Conservation (phyloP, 2,329 filamentous ascomycete genomes). For the Plenodomus biglobosus region DNA sequence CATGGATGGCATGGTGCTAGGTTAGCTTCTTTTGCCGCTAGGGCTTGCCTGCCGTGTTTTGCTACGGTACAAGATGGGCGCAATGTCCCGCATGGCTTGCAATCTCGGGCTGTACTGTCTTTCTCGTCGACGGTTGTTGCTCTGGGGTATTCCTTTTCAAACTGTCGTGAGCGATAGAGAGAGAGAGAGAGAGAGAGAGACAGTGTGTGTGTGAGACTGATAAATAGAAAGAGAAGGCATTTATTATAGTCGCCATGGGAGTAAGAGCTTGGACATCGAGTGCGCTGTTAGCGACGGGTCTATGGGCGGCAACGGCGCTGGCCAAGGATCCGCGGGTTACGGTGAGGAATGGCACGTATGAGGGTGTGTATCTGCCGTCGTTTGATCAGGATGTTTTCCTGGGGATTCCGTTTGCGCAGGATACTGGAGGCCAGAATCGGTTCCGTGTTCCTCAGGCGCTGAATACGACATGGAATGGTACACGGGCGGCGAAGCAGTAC, state of each 20-base stretch:
- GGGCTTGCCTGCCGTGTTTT: no score
- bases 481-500: constrained; percentile 46
- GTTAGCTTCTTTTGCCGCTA: no score
- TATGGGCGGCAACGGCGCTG: constrained; percentile 13
- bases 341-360: constrained; percentile 41
- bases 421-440: constrained; percentile 56
- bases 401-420: constrained; percentile 59
- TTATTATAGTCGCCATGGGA: neutral
- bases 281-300: constrained; percentile 13
- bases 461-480: constrained; percentile 48
- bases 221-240: no score
- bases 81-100: no score
- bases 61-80: no score
- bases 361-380: constrained; percentile 34
- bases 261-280: constrained; percentile 24
- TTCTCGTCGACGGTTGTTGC: no score
- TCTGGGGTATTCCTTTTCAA: no score
- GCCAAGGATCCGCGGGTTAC: constrained; percentile 29
- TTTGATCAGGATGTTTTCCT: constrained; percentile 53
- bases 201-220: no score
- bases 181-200: no score
- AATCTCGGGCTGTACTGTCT: no score
- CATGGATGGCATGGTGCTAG: no score
- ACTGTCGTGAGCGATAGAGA: no score
- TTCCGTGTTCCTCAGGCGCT: constrained; percentile 56